phyloP scores from a whole-genome alignment of 2,329 filamentous ascomycete genomes.

The Apiospora koreana region DNA sequence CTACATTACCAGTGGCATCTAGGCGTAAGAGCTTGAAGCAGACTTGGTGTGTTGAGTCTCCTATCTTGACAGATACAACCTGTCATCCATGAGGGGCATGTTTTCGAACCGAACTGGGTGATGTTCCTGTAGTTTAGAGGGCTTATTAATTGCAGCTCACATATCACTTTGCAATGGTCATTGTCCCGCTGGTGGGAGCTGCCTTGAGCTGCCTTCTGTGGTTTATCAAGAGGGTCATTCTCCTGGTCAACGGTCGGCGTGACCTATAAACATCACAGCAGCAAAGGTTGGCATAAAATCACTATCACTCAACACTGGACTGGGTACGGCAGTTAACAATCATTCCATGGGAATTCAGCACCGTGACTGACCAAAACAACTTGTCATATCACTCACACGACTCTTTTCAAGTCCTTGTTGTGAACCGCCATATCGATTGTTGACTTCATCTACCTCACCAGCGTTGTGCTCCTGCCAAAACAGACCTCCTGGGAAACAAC shows the following conservation, averaged over 20 bases:
- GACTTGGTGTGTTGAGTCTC: neutral
- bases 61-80: neutral
- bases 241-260: neutral
- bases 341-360: neutral
- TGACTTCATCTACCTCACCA: slow-evolving; percentile 1
- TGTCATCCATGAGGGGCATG: neutral
- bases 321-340: neutral
- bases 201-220: neutral
- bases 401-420: neutral
- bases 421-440: neutral
- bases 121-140: neutral
- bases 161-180: neutral
- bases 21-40: neutral
- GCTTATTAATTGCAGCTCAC: neutral
- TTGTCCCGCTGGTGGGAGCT: neutral
- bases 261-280: neutral
- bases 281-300: neutral
- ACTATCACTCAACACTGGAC: neutral
- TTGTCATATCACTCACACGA: neutral
- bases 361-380: neutral
- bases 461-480: neutral
- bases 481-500: neutral
- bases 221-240: neutral
- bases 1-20: neutral
- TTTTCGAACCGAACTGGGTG: neutral